These are phyloP conservation scores for Limonium bicolor DNA, from an alignment of 148 eudicot genomes.

Conservation along the genomic window DNA sequence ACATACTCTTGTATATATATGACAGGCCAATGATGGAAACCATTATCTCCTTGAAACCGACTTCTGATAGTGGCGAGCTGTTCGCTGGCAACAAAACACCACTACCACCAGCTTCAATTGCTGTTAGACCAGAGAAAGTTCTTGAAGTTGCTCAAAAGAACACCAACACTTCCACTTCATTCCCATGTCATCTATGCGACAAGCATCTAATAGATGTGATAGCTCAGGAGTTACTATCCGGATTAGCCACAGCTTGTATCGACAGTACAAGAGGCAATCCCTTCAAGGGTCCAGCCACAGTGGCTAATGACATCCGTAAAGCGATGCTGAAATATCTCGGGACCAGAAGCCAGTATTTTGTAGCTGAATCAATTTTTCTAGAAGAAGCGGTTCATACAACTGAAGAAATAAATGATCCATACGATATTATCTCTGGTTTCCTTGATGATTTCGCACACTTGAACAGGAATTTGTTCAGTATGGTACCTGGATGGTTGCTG, in stretches of 20 bases:
- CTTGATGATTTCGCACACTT: constrained; percentile 53
- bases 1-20: too few relatives aligned
- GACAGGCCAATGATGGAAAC: too few relatives aligned
- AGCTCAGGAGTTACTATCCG: constrained; percentile 54
- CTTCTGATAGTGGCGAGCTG: too few relatives aligned
- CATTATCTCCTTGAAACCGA: too few relatives aligned
- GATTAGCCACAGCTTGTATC: constrained; percentile 75
- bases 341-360: constrained; percentile 55
- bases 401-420: constrained; percentile 40
- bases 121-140: constrained; percentile 34
- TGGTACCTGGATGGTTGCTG: constrained; percentile 71
- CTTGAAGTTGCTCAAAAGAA: too few relatives aligned
- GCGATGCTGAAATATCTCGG: constrained; percentile 67
- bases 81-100: too few relatives aligned
- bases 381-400: constrained; percentile 36
- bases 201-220: constrained; percentile 54
- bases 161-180: constrained; percentile 21
- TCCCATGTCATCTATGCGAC: constrained; percentile 54
- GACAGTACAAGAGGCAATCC: constrained; percentile 80
- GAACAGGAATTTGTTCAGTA: constrained; percentile 56
- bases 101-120: too few relatives aligned
- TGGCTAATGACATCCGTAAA: constrained; percentile 65
- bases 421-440: constrained; percentile 48
- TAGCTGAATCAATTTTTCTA: constrained; percentile 57
- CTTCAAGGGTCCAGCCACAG: constrained; percentile 52